Evolutionary conservation across 495 filamentous ascomycete species (phyloP).

Genomic region (Xanthoparmelia taractica): DNA sequence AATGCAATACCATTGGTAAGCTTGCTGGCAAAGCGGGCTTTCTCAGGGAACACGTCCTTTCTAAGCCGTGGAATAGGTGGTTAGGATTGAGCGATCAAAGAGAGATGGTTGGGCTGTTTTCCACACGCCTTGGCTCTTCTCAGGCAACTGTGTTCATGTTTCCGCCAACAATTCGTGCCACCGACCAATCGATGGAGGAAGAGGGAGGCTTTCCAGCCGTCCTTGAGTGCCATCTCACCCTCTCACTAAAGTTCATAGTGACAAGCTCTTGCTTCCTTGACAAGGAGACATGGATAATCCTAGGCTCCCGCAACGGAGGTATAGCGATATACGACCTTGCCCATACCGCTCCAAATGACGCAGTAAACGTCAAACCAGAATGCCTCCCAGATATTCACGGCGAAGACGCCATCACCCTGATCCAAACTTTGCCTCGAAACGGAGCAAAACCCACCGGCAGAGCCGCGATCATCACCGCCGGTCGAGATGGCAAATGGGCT

Average conservation of each 20-base stretch:
- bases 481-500: conserved; percentile 65
- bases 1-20: conserved; percentile 27
- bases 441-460: conserved; percentile 3
- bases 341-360: background rate
- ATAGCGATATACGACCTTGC: conserved; percentile 46
- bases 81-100: background rate
- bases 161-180: background rate
- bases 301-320: conserved; percentile 62
- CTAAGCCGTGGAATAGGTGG: background rate
- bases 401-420: conserved; percentile 62
- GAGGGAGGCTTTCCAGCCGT: background rate
- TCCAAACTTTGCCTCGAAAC: conserved; percentile 37
- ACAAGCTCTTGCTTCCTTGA: conserved; percentile 35
- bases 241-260: conserved; percentile 28
- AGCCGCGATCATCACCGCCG: conserved; percentile 54
- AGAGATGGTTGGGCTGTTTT: conserved; percentile 4
- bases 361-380: background rate
- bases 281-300: conserved; percentile 41
- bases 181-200: background rate
- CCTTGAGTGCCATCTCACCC: background rate
- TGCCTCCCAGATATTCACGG: conserved; percentile 38
- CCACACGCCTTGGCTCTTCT: conserved; percentile 13
- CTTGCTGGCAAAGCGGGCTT: conserved; percentile 46
- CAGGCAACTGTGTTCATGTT: background rate
- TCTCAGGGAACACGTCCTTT: conserved; percentile 34